Base-by-base conservation (phyloP, 345 rosid species). In the Clausena lansium region DNA sequence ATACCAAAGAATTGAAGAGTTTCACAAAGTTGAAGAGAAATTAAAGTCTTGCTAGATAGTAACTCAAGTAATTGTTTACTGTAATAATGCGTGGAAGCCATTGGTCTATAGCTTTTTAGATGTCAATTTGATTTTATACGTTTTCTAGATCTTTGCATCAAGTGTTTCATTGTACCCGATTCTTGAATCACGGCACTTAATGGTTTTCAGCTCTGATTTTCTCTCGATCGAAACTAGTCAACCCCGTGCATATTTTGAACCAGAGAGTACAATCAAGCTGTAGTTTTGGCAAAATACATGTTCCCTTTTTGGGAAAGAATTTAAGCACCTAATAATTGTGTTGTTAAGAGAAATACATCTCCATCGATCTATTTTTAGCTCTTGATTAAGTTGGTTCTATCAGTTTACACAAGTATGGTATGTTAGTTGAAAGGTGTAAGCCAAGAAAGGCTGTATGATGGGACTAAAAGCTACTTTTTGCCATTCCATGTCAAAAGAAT, bases 1-100 rank as follows among this genome's bases (percentile, higher is more conserved):
- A 77, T 68, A 85, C 73, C 76, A 32, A 67, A 83, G 90, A 73
- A 94, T 96, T 24, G 87, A 87, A 61, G 90, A 85, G 67, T 90
- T 88, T 61, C 69, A 65, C 76, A 66, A 52, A 33, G 75, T 59
- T 25, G 38, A 50, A 52, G 67, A 50, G 66, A 77, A 60, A 74
- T 35, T 38, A 72, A 68, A 57, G 63, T 65, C 63, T 22, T 28
- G 62, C 39, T 45, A 33, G 33, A 3, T 27, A 20, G 6, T 25
- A 39, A 61, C 24, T 6, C 47, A 9, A 28, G 24, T 57, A 9
- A 33, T 58, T 32, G 30, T 15, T 54, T 15, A 14, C 47, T 71
- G 19, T n/a, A 66, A 36, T 66, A 28, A 38, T 13, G 30, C 13
- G 17, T 45, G 50, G 50, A 13, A 45, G 50, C 50, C 50, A 13